Evolutionary conservation across 225 moss, liverwort and hornwort species (phyloP).

Genomic region (Straminergon stramineum): DNA sequence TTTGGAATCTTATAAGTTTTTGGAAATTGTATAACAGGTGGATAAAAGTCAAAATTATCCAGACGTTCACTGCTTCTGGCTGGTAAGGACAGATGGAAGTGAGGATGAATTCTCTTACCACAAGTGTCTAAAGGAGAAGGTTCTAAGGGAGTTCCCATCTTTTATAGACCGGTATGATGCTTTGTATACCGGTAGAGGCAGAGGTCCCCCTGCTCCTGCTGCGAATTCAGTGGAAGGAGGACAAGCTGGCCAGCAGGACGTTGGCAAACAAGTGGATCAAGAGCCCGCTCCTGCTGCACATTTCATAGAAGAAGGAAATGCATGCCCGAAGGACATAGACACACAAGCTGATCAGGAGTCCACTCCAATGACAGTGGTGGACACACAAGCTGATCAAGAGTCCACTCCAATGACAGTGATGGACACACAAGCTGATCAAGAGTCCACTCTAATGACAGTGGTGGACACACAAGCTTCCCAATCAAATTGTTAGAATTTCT

Average conservation of each 20-base stretch:
- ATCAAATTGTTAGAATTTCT: background rate
- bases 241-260: background rate
- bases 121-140: conserved; percentile 60
- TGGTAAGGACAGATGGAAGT: conserved; percentile 63
- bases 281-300: background rate
- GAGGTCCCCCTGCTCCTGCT: background rate
- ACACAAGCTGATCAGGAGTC: background rate
- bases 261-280: background rate
- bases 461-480: background rate
- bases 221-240: background rate
- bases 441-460: background rate
- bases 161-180: conserved; percentile 41
- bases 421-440: background rate
- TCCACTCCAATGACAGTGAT: background rate
- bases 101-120: conserved; percentile 73
- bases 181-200: background rate
- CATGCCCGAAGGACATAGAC: background rate
- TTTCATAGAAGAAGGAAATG: background rate
- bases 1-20: background rate
- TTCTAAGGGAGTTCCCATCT: conserved; percentile 39
- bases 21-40: conserved; percentile 27
- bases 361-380: background rate
- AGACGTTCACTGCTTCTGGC: conserved; percentile 49
- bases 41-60: conserved; percentile 17
- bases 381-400: background rate